phyloP scores from a whole-genome alignment of 2,329 filamentous ascomycete genomes.

The Trichocomaceae sp. region DNA sequence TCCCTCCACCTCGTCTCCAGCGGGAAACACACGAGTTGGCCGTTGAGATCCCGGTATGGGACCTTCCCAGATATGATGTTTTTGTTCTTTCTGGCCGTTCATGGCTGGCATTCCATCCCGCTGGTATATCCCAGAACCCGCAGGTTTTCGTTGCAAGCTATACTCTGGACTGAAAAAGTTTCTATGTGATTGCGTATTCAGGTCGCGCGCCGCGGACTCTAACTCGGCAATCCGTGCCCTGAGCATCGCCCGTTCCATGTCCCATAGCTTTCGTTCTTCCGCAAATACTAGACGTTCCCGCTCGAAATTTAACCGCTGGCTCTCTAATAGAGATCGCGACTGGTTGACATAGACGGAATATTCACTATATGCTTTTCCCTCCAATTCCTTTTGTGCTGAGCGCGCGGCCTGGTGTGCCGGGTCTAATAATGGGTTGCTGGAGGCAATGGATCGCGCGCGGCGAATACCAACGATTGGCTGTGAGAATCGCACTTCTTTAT shows the following conservation, averaged over 20 bases:
- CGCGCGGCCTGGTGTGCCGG: slow-evolving; percentile 19
- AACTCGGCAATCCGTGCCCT: slow-evolving; percentile 37
- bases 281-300: slow-evolving; percentile 36
- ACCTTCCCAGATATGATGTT: slow-evolving; percentile 39
- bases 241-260: slow-evolving; percentile 37
- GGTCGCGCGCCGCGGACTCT: slow-evolving; percentile 27
- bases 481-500: slow-evolving; percentile 40
- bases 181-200: background rate
- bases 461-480: slow-evolving; percentile 31
- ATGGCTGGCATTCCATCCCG: background rate
- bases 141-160: background rate
- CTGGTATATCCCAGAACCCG: slow-evolving; percentile 3
- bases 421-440: slow-evolving; percentile 27
- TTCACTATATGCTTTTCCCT: slow-evolving; percentile 13
- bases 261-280: slow-evolving; percentile 40
- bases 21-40: slow-evolving; percentile 39
- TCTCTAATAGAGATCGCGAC: slow-evolving; percentile 34
- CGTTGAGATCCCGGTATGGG: slow-evolving; percentile 30
- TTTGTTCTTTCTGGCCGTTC: slow-evolving; percentile 8
- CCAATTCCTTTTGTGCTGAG: slow-evolving; percentile 14
- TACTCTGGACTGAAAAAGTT: slow-evolving; percentile 1
- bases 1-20: slow-evolving; percentile 22
- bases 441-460: slow-evolving; percentile 35
- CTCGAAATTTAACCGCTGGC: slow-evolving; percentile 34
- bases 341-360: slow-evolving; percentile 38